Evolutionary conservation across 345 rosid species (phyloP).

Genomic region (Populus deltoides): DNA sequence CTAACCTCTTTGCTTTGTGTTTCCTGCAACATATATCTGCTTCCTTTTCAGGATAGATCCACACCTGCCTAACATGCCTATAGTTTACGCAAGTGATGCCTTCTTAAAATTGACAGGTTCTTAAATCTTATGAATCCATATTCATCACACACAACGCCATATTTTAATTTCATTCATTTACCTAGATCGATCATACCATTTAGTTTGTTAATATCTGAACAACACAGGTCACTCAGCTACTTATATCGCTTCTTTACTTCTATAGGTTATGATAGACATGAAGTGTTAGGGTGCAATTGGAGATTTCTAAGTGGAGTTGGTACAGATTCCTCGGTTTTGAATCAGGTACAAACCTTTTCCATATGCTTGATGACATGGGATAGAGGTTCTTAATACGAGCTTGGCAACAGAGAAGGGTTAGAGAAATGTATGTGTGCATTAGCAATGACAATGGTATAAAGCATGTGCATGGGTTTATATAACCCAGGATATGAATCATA

Average conservation of each 20-base stretch:
- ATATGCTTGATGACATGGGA: neutral
- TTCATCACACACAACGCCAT: neutral
- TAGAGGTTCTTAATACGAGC: neutral
- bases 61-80: conserved; percentile 69
- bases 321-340: conserved; percentile 53
- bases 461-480: neutral
- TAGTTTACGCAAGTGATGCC: conserved; percentile 87
- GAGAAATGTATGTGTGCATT: neutral
- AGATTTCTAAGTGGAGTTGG: conserved; percentile 67
- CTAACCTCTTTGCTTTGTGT: conserved; percentile 23
- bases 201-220: neutral
- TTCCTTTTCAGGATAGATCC: conserved; percentile 67
- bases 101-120: conserved; percentile 87
- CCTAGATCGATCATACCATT: neutral
- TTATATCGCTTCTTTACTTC: conserved; percentile 12
- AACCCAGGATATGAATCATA: neutral
- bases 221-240: conserved; percentile 8
- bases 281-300: conserved; percentile 78
- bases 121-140: neutral
- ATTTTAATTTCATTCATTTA: neutral
- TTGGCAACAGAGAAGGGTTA: neutral
- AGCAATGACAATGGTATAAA: neutral
- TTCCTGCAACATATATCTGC: conserved; percentile 9
- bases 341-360: conserved; percentile 43
- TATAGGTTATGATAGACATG: conserved; percentile 73